These are phyloP conservation scores for Stereum hirsutum DNA, from an alignment of 1,284 basidiomycete genomes.

Conservation along the genomic window DNA sequence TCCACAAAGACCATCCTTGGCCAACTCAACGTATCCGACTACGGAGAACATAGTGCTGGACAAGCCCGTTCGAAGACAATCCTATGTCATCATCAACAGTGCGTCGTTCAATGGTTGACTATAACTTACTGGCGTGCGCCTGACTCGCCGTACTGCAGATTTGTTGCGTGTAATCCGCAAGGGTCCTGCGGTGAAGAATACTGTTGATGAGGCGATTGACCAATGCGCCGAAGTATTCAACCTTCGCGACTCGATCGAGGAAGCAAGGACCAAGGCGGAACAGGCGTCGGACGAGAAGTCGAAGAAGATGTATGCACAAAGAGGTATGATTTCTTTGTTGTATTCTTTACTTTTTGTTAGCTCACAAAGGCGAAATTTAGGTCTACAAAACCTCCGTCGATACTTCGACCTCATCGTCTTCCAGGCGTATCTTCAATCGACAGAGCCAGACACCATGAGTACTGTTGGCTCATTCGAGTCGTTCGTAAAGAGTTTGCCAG, in stretches of 20 bases:
- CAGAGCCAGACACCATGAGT: slow-evolving; percentile 71
- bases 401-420: slow-evolving; percentile 94
- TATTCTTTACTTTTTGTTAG: slow-evolving; percentile 2
- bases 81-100: slow-evolving; percentile 80
- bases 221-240: slow-evolving; percentile 82
- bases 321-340: slow-evolving; percentile 34
- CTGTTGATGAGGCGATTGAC: slow-evolving; percentile 90
- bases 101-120: slow-evolving; percentile 16
- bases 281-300: slow-evolving; percentile 67
- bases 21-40: too few relatives aligned
- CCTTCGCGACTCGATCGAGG: slow-evolving; percentile 84
- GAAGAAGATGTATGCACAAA: slow-evolving; percentile 57
- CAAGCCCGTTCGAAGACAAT: slow-evolving; percentile 42
- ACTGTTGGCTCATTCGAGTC: slow-evolving; percentile 73
- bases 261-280: slow-evolving; percentile 66
- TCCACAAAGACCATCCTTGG: too few relatives aligned
- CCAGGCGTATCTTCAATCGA: slow-evolving; percentile 88
- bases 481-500: slow-evolving; percentile 77
- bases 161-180: slow-evolving; percentile 88
- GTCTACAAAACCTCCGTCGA: slow-evolving; percentile 72
- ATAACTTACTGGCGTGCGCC: background rate
- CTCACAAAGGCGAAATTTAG: slow-evolving; percentile 25
- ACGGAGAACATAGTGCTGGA: too few relatives aligned
- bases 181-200: slow-evolving; percentile 80
- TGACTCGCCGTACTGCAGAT: slow-evolving; percentile 36